Evolutionary conservation across 2,329 filamentous ascomycete species (phyloP).

Genomic region (Akanthomyces muscarius): DNA sequence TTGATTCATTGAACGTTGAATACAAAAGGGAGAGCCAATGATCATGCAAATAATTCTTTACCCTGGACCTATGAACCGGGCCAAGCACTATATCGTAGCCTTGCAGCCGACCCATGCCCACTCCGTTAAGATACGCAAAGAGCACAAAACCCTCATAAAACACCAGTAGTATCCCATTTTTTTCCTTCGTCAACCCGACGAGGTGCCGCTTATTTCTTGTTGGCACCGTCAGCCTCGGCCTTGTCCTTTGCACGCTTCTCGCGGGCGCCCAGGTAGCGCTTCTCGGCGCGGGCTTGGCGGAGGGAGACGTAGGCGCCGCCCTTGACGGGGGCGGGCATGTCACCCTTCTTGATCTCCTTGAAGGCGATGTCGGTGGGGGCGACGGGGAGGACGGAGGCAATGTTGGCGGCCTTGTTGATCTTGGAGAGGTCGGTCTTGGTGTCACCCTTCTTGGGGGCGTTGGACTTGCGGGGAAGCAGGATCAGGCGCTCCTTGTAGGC

Average conservation of each 20-base stretch:
- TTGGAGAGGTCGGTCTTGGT: slow-evolving; percentile 75
- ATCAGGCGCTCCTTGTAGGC: slow-evolving; percentile 95
- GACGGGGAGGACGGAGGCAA: slow-evolving; percentile 64
- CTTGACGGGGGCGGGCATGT: slow-evolving; percentile 69
- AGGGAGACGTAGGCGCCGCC: slow-evolving; percentile 85
- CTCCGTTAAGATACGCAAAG: slow-evolving; percentile 27
- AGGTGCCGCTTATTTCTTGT: slow-evolving; percentile 72
- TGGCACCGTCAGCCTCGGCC: slow-evolving; percentile 76
- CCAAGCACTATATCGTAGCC: slow-evolving; percentile 34
- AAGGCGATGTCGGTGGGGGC: slow-evolving; percentile 61
- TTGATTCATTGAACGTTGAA: slow-evolving; percentile 28
- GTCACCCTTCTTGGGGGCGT: slow-evolving; percentile 91
- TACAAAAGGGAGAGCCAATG: slow-evolving; percentile 33
- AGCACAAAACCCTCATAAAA: slow-evolving; percentile 20
- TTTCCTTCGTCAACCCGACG: slow-evolving; percentile 16
- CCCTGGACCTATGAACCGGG: slow-evolving; percentile 35
- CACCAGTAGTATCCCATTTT: slow-evolving; percentile 19
- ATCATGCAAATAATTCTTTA: slow-evolving; percentile 41
- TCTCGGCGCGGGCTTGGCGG: slow-evolving; percentile 78
- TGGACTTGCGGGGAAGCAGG: slow-evolving; percentile 93
- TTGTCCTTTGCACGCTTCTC: slow-evolving; percentile 93
- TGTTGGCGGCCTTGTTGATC: slow-evolving; percentile 51
- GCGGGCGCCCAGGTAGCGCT: slow-evolving; percentile 74
- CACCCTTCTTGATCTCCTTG: slow-evolving; percentile 75
- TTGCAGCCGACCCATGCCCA: slow-evolving; percentile 34